phyloP scores from a whole-genome alignment of 129 eudicot genomes.

The Helianthus tuberosus region DNA sequence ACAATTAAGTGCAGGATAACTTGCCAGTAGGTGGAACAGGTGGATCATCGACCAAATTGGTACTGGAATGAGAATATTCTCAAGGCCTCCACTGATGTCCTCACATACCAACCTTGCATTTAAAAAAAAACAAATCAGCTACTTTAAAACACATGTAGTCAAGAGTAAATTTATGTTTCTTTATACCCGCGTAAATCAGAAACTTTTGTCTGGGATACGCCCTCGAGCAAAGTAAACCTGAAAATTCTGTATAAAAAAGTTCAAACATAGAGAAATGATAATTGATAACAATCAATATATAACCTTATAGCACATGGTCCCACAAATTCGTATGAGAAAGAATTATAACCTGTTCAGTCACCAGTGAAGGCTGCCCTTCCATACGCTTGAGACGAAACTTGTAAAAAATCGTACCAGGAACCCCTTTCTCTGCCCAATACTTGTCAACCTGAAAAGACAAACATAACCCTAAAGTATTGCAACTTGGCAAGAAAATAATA shows the following conservation, averaged over 20 bases:
- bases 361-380: constrained; percentile 78
- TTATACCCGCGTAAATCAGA: constrained; percentile 83
- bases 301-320: not conserved
- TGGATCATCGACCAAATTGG: constrained; percentile 87
- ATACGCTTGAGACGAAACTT: constrained; percentile 77
- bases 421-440: constrained; percentile 90
- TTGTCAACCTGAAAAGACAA: constrained; percentile 59
- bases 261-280: not conserved
- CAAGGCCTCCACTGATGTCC: constrained; percentile 75
- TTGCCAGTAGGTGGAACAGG: constrained; percentile 72
- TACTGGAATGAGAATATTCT: constrained; percentile 78
- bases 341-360: constrained; percentile 71
- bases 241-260: not conserved
- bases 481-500: not conserved
- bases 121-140: constrained; percentile 4
- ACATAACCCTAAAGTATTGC: not conserved
- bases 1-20: constrained; percentile 5
- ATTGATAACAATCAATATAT: not conserved
- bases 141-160: constrained; percentile 1
- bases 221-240: constrained; percentile 79
- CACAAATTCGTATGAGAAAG: not conserved
- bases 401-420: constrained; percentile 76
- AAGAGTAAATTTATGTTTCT: not conserved
- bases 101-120: constrained; percentile 76
- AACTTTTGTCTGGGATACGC: constrained; percentile 53